phyloP scores from a whole-genome alignment of 106 monocot genomes.

The Ottelia alismoides region DNA sequence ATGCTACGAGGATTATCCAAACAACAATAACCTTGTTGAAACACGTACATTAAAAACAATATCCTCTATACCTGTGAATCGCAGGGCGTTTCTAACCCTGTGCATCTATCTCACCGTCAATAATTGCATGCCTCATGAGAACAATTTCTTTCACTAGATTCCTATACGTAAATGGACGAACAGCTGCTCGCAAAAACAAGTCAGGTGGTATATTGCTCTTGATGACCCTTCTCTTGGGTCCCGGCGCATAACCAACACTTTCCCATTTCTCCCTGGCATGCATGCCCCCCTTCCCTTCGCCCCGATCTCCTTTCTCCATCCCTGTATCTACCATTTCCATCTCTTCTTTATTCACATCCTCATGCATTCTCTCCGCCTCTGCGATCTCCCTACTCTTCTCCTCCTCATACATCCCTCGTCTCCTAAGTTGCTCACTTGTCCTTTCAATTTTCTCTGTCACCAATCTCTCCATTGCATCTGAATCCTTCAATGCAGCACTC shows the following conservation, averaged over 20 bases:
- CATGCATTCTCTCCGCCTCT: constrained; percentile 6
- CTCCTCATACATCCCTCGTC: constrained; percentile 26
- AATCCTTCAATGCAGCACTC: constrained; percentile 54
- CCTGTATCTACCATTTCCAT: background rate
- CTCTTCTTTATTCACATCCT: constrained; percentile 3
- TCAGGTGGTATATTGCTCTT: constrained; percentile 45
- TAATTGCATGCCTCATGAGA: constrained; percentile 70
- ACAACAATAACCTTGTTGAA: too few relatives aligned
- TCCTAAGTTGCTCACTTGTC: constrained; percentile 20
- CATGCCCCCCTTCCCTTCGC: constrained; percentile 1
- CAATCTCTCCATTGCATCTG: constrained; percentile 66
- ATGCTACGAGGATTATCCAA: too few relatives aligned
- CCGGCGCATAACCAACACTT: constrained; percentile 5
- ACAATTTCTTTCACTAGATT: constrained; percentile 98
- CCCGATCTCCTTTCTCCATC: background rate
- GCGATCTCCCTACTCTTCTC: constrained; percentile 6
- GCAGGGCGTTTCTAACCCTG: constrained; percentile 5
- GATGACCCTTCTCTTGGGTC: constrained; percentile 14
- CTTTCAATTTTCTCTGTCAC: constrained; percentile 62
- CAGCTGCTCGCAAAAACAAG: constrained; percentile 64
- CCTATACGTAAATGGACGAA: constrained; percentile 81
- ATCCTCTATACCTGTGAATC: too few relatives aligned
- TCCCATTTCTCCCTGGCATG: constrained; percentile 5
- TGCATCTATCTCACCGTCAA: constrained; percentile 32
- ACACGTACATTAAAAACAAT: too few relatives aligned